Percentiles rank a stretch among this genome's conserved stretches.
These are phyloP conservation scores for Yueomyces sp. DNA, from an alignment of 805 yeast species.

Conservation along the genomic window DNA sequence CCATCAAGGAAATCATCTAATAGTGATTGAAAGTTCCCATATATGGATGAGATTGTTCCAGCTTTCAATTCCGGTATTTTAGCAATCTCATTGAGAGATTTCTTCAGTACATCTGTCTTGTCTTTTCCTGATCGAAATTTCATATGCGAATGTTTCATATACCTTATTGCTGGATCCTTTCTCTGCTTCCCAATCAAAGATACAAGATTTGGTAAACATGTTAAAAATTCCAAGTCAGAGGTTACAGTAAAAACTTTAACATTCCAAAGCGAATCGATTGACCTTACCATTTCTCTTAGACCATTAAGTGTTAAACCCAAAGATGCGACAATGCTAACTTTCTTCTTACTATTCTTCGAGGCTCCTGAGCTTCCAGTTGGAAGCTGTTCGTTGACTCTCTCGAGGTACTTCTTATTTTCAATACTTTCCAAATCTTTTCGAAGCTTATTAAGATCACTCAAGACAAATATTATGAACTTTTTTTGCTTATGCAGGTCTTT, in stretches of 20 bases:
- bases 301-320: conserved; percentile 15
- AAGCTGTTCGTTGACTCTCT: conserved; percentile 22
- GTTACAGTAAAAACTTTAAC: conserved; percentile 32
- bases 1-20: conserved; percentile 19
- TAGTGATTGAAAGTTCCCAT: conserved; percentile 27
- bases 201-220: conserved; percentile 48
- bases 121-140: conserved; percentile 45
- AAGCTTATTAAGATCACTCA: conserved; percentile 37
- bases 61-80: conserved; percentile 42
- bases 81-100: conserved; percentile 43
- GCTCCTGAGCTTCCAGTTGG: conserved; percentile 1
- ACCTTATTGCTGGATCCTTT: conserved; percentile 43
- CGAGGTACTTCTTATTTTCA: conserved; percentile 34
- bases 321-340: conserved; percentile 7
- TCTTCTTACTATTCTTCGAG: not conserved
- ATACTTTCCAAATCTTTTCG: conserved; percentile 30
- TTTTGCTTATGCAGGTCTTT: conserved; percentile 13
- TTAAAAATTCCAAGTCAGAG: conserved; percentile 29
- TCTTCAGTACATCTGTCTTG: conserved; percentile 31
- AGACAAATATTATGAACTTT: conserved; percentile 29
- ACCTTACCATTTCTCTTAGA: conserved; percentile 29
- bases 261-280: conserved; percentile 33
- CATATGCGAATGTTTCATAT: conserved; percentile 40
- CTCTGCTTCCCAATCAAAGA: conserved; percentile 39
- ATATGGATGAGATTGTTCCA: conserved; percentile 29